Conservation (phyloP, 768 basidiomycete genomes). For the Cantharellus cinnabarinus region DNA sequence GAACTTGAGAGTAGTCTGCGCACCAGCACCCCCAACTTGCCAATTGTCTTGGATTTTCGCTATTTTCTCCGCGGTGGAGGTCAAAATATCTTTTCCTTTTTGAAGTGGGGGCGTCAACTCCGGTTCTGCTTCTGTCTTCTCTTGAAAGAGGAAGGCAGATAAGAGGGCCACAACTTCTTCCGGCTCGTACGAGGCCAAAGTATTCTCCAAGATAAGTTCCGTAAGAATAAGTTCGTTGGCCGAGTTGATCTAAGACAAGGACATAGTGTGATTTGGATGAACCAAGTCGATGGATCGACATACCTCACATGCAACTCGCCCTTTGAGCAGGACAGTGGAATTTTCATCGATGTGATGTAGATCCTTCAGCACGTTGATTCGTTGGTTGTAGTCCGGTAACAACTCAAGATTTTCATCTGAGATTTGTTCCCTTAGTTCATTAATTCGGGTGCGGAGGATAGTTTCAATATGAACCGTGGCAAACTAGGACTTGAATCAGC, state of each 20-base stretch:
- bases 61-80: conserved; percentile 58
- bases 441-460: conserved; percentile 51
- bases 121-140: conserved; percentile 87
- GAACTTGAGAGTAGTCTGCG: conserved; percentile 62
- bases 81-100: conserved; percentile 59
- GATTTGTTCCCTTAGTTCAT: conserved; percentile 57
- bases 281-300: conserved; percentile 2
- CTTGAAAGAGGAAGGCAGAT: conserved; percentile 95
- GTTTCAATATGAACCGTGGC: conserved; percentile 52
- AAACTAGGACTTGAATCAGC: conserved; percentile 33
- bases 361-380: conserved; percentile 75
- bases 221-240: conserved; percentile 93
- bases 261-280: background rate
- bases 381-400: conserved; percentile 90
- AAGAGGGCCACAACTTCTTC: conserved; percentile 92
- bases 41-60: conserved; percentile 59
- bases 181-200: conserved; percentile 72
- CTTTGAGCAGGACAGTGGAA: conserved; percentile 86
- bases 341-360: conserved; percentile 91
- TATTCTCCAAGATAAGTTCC: conserved; percentile 91
- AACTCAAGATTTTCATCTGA: conserved; percentile 95
- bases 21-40: conserved; percentile 61
- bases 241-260: conserved; percentile 65
- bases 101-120: conserved; percentile 57
- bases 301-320: conserved; percentile 95